Evolutionary conservation across 2,329 filamentous ascomycete species (phyloP).

Genomic region (Ophiognomonia clavigignenti-juglandacearum): DNA sequence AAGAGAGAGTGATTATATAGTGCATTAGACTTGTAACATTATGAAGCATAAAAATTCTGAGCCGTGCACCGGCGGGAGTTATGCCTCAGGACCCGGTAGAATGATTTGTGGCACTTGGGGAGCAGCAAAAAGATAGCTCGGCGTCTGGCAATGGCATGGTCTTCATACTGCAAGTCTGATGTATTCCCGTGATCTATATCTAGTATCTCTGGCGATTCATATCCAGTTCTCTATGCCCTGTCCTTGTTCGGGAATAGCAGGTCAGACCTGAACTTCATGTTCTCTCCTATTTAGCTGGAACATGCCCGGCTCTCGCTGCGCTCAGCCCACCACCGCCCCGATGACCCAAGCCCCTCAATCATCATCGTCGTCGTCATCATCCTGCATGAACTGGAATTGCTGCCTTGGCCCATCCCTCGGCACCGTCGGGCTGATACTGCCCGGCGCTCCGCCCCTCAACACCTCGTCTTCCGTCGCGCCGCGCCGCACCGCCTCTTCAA

Average conservation of each 20-base stretch:
- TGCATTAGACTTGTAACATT: slow-evolving; percentile 16
- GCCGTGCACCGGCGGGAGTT: background rate
- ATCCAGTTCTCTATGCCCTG: no score
- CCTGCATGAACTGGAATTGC: slow-evolving; percentile 51
- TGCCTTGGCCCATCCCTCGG: slow-evolving; percentile 34
- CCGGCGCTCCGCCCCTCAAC: no score
- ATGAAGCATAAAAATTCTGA: background rate
- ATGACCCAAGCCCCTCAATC: slow-evolving; percentile 2
- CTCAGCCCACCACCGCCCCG: no score
- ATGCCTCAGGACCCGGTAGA: background rate
- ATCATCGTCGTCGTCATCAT: slow-evolving; percentile 48
- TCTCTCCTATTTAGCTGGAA: no score
- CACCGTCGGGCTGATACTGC: slow-evolving; percentile 14
- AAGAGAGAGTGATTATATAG: slow-evolving; percentile 10
- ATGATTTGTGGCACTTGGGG: background rate
- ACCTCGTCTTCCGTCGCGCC: no score
- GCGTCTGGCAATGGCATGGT: slow-evolving; percentile 4
- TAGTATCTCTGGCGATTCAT: no score
- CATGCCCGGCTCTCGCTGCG: no score
- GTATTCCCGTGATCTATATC: no score
- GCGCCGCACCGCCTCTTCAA: slow-evolving; percentile 32
- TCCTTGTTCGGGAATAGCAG: no score
- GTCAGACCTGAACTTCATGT: no score
- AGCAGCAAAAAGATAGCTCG: background rate
- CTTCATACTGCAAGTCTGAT: no score